Evolutionary conservation across 2,329 filamentous ascomycete genomes (phyloP), one percentile per base, ranked within the genome.

Genomic region (Sporothrix variecibatus): DNA sequence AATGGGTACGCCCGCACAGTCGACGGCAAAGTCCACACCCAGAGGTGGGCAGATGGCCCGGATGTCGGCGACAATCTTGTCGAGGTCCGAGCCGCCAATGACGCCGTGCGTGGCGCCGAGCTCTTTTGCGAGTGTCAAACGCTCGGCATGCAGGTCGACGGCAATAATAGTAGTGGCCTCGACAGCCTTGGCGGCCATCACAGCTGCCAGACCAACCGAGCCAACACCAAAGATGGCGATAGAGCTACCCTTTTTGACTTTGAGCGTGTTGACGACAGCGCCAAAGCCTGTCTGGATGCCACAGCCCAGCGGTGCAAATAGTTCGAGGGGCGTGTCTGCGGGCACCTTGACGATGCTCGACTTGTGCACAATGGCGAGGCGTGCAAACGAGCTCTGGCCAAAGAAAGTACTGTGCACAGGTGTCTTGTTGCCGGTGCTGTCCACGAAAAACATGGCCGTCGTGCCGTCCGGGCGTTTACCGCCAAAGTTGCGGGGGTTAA

Each of bases 271-370:
- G 5, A 82, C 49, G 3, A 83, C 78, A 0, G 81, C 81, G 2
- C 82, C 82, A 4, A 79, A 80, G 26, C 82, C 82, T 0, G 82
- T 83, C 72, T 82, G 81, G 26, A 83, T 76, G 0, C 82, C 82
- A 72, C 82, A 83, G 0, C 82, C 82, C 0, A 83, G 76, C 3
- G 81, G 79, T 0, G 81, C 79, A n/a, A 80, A 80, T 1, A 82
- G 67, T 5, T 77, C 77, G 15, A 83, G 76, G 1, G 76, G 75
- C 0, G 28, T 23, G 3, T 76, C 75, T 0, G 28, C 15, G 0
- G 76, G 69, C 0, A 81, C 79, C 71, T 78, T 79, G n/a, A 83
- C 81, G 0, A 80, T 76, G 8, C 78, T 77, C 3, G 79, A 79
- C 28, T 74, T 67, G 72, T 81, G 78, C 0, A 78, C 81, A 6